Conservation (phyloP, 768 basidiomycete genomes). For the Obba rivulosa region DNA sequence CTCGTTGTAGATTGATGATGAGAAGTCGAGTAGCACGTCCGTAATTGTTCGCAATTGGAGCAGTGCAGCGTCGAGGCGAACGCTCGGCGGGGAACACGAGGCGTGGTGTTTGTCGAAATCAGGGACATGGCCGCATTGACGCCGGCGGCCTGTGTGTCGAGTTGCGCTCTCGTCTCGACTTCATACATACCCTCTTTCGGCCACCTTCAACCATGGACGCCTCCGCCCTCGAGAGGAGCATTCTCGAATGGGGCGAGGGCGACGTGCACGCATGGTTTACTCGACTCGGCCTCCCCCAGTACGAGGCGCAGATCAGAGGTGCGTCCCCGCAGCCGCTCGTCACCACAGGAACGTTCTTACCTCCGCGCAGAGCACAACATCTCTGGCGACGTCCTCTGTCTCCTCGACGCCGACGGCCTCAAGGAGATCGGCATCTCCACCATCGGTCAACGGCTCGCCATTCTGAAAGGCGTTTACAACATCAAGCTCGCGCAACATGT, state of each 20-base stretch:
- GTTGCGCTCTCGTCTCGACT: constrained; percentile 14
- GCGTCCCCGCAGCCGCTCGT: constrained; percentile 14
- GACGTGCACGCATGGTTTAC: constrained; percentile 79
- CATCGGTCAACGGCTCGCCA: constrained; percentile 86
- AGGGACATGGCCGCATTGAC: neutral
- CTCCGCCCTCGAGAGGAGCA: constrained; percentile 24
- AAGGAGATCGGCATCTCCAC: constrained; percentile 85
- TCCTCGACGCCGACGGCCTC: constrained; percentile 79
- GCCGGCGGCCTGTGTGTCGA: constrained; percentile 1
- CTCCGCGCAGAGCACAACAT: constrained; percentile 74
- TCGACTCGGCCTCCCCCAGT: constrained; percentile 77
- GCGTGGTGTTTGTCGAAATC: neutral
- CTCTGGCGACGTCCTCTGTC: constrained; percentile 82
- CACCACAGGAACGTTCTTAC: constrained; percentile 2
- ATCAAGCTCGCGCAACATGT: constrained; percentile 82
- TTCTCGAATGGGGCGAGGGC: constrained; percentile 65
- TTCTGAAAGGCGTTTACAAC: constrained; percentile 89
- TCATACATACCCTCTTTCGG: constrained; percentile 5
- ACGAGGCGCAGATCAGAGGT: constrained; percentile 81
- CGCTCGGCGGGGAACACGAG: too few relatives aligned
- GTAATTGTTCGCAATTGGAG: too few relatives aligned
- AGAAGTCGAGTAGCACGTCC: too few relatives aligned
- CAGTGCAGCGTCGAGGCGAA: too few relatives aligned
- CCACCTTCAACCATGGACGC: constrained; percentile 23
- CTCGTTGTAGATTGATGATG: too few relatives aligned